Conservation (phyloP, 164 flowering plant genomes). For the Platanus orientalis region DNA sequence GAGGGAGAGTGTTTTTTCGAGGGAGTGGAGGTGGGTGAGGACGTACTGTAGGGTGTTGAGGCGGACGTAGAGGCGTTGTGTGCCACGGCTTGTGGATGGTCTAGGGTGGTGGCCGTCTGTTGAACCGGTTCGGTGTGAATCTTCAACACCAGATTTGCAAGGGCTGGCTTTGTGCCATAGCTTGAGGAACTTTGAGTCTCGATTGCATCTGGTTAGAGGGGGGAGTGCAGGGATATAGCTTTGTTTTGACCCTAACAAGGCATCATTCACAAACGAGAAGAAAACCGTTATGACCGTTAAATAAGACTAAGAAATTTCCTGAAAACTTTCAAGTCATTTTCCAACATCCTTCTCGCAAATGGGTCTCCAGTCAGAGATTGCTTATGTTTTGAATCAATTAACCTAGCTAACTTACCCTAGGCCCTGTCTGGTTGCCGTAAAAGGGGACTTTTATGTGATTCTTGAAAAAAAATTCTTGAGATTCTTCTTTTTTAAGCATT, state of each 20-base stretch:
- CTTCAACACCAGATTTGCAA: constrained; percentile 40
- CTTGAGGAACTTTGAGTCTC: constrained; percentile 55
- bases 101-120: constrained; percentile 59
- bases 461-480: too few species aligned
- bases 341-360: too few species aligned
- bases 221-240: constrained; percentile 80
- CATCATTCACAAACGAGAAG: too few species aligned
- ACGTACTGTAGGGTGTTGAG: constrained; percentile 87
- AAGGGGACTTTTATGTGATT: too few species aligned
- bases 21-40: constrained; percentile 53
- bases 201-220: constrained; percentile 80
- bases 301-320: too few species aligned
- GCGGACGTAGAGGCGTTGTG: constrained; percentile 91
- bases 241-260: constrained; percentile 66
- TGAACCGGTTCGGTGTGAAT: constrained; percentile 8
- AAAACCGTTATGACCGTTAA: not conserved
- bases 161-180: constrained; percentile 68
- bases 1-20: constrained; percentile 64
- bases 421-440: too few species aligned
- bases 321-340: too few species aligned
- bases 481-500: too few species aligned
- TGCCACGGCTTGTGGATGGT: constrained; percentile 89
- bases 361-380: too few species aligned
- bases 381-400: too few species aligned
- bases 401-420: too few species aligned